Percentiles rank a stretch among this genome's conserved stretches.
Evolutionary conservation across 345 rosid genomes (phyloP).

Genomic region (Eucalyptus sp.): DNA sequence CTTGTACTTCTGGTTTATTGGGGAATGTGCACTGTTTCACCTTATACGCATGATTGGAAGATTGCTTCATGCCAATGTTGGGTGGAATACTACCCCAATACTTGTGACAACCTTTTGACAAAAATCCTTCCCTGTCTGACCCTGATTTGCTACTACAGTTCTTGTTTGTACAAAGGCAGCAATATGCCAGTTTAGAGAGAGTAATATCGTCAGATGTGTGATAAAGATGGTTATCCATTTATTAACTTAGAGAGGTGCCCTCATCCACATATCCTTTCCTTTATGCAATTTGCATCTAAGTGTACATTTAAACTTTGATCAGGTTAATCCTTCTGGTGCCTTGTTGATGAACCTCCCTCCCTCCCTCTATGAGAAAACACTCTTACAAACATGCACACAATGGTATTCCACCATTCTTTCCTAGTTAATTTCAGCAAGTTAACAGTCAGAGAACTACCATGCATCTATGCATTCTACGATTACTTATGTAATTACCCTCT

Average conservation of each 20-base stretch:
- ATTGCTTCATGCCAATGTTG: no score
- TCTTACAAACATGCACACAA: not conserved
- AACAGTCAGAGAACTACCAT: not conserved
- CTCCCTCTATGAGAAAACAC: not conserved
- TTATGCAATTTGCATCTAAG: not conserved
- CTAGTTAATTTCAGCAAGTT: not conserved
- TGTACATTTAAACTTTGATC: not conserved
- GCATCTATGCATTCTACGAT: not conserved
- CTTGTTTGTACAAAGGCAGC: not conserved
- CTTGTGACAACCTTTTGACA: no score
- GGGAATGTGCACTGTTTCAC: no score
- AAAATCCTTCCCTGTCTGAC: not conserved
- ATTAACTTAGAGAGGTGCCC: not conserved
- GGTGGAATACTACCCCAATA: no score
- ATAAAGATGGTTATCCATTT: not conserved
- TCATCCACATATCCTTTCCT: not conserved
- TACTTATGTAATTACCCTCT: no score
- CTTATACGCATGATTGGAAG: no score
- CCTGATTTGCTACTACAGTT: not conserved
- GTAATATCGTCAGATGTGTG: not conserved
- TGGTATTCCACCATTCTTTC: not conserved
- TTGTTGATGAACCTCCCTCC: not conserved
- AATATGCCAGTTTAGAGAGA: not conserved
- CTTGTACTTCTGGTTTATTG: no score
- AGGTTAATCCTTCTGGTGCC: not conserved